Conservation (phyloP, 352 stramenopile species). For the Pythium pyrilobum region DNA sequence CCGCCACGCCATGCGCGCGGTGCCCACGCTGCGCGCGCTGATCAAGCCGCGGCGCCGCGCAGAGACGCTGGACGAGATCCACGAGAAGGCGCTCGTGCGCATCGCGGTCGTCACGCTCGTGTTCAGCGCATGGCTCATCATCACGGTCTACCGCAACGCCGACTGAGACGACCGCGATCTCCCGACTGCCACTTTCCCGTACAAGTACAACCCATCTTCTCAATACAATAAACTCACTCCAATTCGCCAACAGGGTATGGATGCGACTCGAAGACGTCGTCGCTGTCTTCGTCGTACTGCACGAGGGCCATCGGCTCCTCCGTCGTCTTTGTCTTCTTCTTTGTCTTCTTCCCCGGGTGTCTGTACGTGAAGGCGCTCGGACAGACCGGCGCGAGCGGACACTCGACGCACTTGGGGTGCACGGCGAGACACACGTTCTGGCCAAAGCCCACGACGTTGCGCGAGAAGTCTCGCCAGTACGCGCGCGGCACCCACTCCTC, state of each 20-base stretch:
- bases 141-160: slow-evolving; percentile 25
- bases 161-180: not conserved
- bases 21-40: slow-evolving; percentile 15
- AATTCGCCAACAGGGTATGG: too few relatives aligned
- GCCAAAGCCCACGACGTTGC: slow-evolving; percentile 68
- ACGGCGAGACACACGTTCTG: slow-evolving; percentile 55
- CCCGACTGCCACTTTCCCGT: not conserved
- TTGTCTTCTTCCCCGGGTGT: slow-evolving; percentile 3
- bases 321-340: not conserved
- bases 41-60: slow-evolving; percentile 19
- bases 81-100: slow-evolving; percentile 27
- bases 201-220: not conserved
- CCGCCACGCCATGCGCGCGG: slow-evolving; percentile 7
- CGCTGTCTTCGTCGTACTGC: not conserved
- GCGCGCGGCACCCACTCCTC: slow-evolving; percentile 59
- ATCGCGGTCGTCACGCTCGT: slow-evolving; percentile 31
- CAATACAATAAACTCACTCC: not conserved
- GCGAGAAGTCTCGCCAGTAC: slow-evolving; percentile 57
- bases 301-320: not conserved
- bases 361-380: slow-evolving; percentile 36
- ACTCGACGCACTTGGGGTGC: slow-evolving; percentile 48
- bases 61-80: slow-evolving; percentile 34
- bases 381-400: slow-evolving; percentile 44
- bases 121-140: slow-evolving; percentile 27
- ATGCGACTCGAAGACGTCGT: not conserved